Percentiles rank a stretch among this genome's conserved stretches.
Conservation (phyloP, 345 rosid genomes). For the Gossypium australe region DNA sequence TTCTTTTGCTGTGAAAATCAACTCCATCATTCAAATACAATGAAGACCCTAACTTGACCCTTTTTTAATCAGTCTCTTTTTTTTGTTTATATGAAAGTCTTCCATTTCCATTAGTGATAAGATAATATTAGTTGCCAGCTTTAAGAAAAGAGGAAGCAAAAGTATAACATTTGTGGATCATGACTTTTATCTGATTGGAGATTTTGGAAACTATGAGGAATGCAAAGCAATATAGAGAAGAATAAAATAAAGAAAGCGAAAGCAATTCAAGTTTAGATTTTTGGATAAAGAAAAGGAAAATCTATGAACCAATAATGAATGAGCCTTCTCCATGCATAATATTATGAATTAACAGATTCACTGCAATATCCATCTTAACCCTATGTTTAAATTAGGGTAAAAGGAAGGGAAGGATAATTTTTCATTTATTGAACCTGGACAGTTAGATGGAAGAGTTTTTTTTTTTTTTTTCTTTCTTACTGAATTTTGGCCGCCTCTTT, state of each 20-base stretch:
- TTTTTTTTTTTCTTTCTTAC: too few species aligned
- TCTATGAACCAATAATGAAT: not conserved
- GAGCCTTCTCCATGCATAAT: not conserved
- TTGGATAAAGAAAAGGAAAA: not conserved
- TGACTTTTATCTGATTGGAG: not conserved
- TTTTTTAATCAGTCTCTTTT: not conserved
- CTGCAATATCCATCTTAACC: not conserved
- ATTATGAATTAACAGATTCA: not conserved
- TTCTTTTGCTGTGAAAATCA: not conserved
- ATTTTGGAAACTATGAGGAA: not conserved
- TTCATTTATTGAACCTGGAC: too few species aligned
- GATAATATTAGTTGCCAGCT: not conserved
- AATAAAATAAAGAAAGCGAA: not conserved
- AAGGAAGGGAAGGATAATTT: too few species aligned
- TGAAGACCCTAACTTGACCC: not conserved
- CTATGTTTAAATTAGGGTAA: not conserved
- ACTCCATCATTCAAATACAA: not conserved
- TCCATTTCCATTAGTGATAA: not conserved
- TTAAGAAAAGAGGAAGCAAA: not conserved
- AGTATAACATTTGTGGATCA: not conserved
- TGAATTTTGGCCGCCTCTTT: too few species aligned
- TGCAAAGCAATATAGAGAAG: not conserved
- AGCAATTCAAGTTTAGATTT: not conserved
- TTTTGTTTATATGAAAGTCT: not conserved
- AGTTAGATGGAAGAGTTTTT: too few species aligned